Base-by-base conservation (phyloP, 148 eudicot species). In the Cornus kousa region DNA sequence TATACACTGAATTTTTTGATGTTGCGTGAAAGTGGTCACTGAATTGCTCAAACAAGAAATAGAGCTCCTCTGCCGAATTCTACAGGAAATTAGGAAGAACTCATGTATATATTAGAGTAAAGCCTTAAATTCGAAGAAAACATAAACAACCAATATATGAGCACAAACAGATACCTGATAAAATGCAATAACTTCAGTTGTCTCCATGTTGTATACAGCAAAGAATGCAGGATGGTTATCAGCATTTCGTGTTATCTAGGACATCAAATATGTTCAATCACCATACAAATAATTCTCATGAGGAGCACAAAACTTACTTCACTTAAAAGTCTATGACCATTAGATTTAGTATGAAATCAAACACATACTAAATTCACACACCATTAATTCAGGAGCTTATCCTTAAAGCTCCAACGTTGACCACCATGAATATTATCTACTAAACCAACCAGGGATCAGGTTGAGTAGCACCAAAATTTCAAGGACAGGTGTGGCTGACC, bases 201-300 rank as follows among this genome's bases (percentile, higher is more conserved):
- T 85, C 89, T 93, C 99, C 99, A 96, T 96, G 85, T 92, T 86
- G 86, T 96, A 96, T 84, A 93, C 94, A 86, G 95, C 99, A 84
- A 92, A 92, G 83, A 96, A 93, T 73, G 98, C 94, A 78, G 95
- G 91, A 83, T 93, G 97, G 76, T 87, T 89, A 81, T 96, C 99
- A 74, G 92, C 80, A 85, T 82, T 89, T 85, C 99, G 89, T 46
- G 98, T 83, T 74, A 92, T 90, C 98, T 96, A 91, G 55, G 81
- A 76, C 71, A 37, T 78, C 37, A 40, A 43, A 57, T 35, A 74
- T 40, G 53, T 31, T 67, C 77, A 74, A 37, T 64, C 48, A 43
- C 39, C n/a, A 57, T 68, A 12, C n/a, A 68, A 23, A 40, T 32
- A 37, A 74, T 22, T 33, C 28, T 4, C 40, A 39, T 7, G 23